A percentile compares a stretch with the other conserved stretches of the same genome.
These are phyloP conservation scores for Trifolium subterraneum DNA, from an alignment of 306 rosid species.

Conservation along the genomic window DNA sequence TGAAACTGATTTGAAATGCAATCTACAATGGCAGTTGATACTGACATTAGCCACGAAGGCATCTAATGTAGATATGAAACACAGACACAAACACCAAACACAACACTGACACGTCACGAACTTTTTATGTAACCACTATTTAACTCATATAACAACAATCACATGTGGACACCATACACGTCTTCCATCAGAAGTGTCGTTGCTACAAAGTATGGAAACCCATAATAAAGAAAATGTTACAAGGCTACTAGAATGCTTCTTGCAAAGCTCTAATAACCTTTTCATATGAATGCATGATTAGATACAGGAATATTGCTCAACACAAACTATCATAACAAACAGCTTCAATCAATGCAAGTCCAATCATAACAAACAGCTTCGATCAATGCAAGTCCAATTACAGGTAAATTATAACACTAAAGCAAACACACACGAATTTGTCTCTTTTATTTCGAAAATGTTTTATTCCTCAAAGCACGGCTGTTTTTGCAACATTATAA, in stretches of 20 bases:
- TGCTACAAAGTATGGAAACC: no score
- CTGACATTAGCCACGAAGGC: no score
- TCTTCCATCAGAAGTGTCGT: no score
- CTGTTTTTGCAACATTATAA: conserved; percentile 26
- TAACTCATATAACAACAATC: no score
- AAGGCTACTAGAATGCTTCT: not conserved
- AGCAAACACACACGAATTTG: not conserved
- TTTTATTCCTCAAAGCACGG: conserved; percentile 7
- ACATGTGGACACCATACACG: no score
- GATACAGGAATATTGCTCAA: not conserved
- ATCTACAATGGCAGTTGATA: no score
- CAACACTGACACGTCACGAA: no score
- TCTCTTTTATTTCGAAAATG: conserved; percentile 38
- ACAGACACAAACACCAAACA: no score
- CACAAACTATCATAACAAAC: not conserved
- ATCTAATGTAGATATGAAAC: no score
- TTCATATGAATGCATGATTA: not conserved
- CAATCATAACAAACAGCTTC: not conserved
- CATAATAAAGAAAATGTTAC: no score
- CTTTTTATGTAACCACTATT: no score
- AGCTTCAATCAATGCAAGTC: not conserved
- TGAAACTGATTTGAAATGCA: no score
- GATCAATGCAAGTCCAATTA: not conserved
- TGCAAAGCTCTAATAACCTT: not conserved
- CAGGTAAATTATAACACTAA: not conserved